Base-by-base conservation (phyloP, 2,329 filamentous ascomycete species). In the Colletotrichum coccodes region DNA sequence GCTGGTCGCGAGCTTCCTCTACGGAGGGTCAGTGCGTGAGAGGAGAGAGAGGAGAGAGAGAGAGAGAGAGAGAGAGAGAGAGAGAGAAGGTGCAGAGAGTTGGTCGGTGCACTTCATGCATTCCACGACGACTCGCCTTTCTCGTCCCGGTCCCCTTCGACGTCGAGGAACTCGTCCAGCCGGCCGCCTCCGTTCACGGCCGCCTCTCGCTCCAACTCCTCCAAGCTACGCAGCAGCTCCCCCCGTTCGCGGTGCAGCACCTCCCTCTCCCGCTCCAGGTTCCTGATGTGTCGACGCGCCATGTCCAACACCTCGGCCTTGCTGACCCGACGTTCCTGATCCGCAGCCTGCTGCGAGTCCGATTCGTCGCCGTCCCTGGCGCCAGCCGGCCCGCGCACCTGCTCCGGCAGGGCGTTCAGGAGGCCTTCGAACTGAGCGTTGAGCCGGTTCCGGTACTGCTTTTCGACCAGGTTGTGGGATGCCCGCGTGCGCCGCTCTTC, bases 221-320 rank as follows among this genome's bases (percentile, higher is more conserved):
- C 63, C 56, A 71, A 36, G 36, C 38, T 69, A 46, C 59, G 54
- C 52, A 70, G 58, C 54, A 80, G 53, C 49, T 73, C 75, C 23
- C 75, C 72, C 4, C 74, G 73, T 57, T 80, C 77, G 36, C 71
- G 71, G n/a, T 74, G 73, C 18, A 81, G 75, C 6, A 56, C 59
- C 23, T 75, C 72, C 18, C 74, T 70, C 52, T 78, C 75, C 49
- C 72, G 73, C 67, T 81, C 79, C 30, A 81, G 69, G 49, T 71
- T 64, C 59, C 74, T 64, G 46, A 81, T 81, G 57, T 80, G 76
- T 52, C 72, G 69, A 14, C 76, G 74, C 38, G 79, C 78, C 71
- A 79, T 72, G 42, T 80, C 79, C 34, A 81, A 64, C 5, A 81
- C 78, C 61, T 80, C 78, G 9, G 74, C 78, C 63, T 81, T 81